Conservation (phyloP, 2,329 filamentous ascomycete genomes). For the Penicillium paneum region DNA sequence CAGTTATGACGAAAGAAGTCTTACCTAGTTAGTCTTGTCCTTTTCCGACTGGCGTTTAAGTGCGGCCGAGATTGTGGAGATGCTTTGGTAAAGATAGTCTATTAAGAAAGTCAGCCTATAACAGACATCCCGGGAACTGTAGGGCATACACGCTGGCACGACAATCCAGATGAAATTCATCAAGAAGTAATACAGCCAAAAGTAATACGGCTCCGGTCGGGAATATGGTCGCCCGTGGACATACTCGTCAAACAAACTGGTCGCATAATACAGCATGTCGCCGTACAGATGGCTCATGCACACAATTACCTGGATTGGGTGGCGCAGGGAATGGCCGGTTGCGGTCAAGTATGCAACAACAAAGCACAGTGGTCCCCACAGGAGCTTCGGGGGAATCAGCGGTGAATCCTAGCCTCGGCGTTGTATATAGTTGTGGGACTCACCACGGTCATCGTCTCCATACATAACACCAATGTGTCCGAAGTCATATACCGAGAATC, state of each 20-base stretch:
- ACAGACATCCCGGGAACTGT: neutral
- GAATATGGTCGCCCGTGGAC: slow-evolving; percentile 55
- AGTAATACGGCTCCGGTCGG: slow-evolving; percentile 62
- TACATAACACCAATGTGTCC: slow-evolving; percentile 79
- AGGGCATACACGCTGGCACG: slow-evolving; percentile 54
- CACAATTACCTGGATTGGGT: slow-evolving; percentile 59
- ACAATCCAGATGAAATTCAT: slow-evolving; percentile 68
- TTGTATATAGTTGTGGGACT: slow-evolving; percentile 29
- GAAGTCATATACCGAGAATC: slow-evolving; percentile 83
- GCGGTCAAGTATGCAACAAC: slow-evolving; percentile 55
- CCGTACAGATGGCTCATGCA: slow-evolving; percentile 64
- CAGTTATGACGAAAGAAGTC: slow-evolving; percentile 22
- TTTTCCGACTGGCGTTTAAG: slow-evolving; percentile 20
- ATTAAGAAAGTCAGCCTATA: slow-evolving; percentile 9
- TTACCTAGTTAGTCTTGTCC: slow-evolving; percentile 31
- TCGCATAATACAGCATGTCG: slow-evolving; percentile 63
- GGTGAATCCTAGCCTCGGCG: neutral
- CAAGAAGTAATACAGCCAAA: slow-evolving; percentile 63
- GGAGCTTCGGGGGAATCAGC: slow-evolving; percentile 39
- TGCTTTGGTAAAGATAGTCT: slow-evolving; percentile 35
- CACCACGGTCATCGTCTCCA: slow-evolving; percentile 79
- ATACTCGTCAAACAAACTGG: slow-evolving; percentile 60
- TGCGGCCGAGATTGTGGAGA: slow-evolving; percentile 30
- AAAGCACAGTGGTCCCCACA: slow-evolving; percentile 63
- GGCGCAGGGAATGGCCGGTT: slow-evolving; percentile 54